Conservation (phyloP, 2,329 filamentous ascomycete species). For the Hymenoscyphus albidus region DNA sequence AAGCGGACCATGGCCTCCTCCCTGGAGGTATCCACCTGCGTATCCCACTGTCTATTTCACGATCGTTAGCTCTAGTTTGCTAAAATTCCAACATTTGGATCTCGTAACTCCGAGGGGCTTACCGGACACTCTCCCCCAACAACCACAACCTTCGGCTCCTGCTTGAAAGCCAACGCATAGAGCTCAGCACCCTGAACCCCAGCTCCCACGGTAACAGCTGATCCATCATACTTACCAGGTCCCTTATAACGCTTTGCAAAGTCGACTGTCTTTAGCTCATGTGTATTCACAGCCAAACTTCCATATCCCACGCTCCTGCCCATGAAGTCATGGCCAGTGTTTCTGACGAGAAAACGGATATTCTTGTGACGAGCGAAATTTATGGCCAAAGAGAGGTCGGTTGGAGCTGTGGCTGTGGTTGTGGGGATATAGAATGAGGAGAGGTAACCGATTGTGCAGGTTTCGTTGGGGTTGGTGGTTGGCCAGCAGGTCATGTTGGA, state of each 20-base stretch:
- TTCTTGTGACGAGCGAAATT: constrained; percentile 34
- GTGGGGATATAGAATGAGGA: constrained; percentile 22
- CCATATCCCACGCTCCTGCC: constrained; percentile 44
- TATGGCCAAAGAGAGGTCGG: constrained; percentile 19
- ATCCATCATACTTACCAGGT: constrained; percentile 33
- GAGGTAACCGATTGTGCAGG: constrained; percentile 8
- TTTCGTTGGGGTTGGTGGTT: neutral
- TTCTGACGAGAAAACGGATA: constrained; percentile 37
- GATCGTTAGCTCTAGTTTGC: constrained; percentile 34
- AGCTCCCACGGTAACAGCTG: constrained; percentile 35
- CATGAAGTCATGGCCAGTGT: constrained; percentile 44
- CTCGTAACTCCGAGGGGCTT: neutral
- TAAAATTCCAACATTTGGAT: neutral
- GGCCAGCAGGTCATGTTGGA: constrained; percentile 29
- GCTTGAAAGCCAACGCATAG: constrained; percentile 38
- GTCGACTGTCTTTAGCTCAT: constrained; percentile 41
- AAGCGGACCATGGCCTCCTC: constrained; percentile 48
- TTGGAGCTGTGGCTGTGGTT: constrained; percentile 16
- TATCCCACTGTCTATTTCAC: constrained; percentile 46
- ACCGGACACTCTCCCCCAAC: constrained; percentile 14
- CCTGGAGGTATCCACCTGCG: constrained; percentile 41
- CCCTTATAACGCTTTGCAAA: constrained; percentile 35
- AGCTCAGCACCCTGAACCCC: constrained; percentile 43
- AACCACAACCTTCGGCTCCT: constrained; percentile 11
- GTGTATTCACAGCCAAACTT: constrained; percentile 45